Percentiles rank a stretch among this genome's conserved stretches.
Conservation (phyloP, 2,329 filamentous ascomycete species). For the Hymenoscyphus occultus region DNA sequence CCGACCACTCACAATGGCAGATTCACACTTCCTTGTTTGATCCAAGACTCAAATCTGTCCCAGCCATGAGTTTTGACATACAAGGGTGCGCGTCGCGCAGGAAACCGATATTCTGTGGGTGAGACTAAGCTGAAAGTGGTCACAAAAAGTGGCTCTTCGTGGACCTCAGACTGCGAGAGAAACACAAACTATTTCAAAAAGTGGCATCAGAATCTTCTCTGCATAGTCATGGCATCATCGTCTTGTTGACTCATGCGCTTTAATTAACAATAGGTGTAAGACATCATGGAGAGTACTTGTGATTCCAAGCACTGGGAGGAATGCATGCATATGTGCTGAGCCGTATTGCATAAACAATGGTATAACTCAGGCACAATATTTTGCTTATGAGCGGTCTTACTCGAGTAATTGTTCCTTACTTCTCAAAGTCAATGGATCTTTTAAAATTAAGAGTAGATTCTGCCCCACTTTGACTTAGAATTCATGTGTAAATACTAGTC, state of each 20-base stretch:
- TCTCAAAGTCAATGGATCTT: no score
- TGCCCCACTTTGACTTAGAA: no score
- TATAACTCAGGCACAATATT: no score
- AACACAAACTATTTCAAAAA: neutral
- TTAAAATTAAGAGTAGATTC: no score
- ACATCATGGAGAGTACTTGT: neutral
- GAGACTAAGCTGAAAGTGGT: neutral
- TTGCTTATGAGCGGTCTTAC: no score
- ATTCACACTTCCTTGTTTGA: neutral
- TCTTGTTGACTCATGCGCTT: neutral
- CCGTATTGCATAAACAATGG: no score
- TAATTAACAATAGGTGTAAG: neutral
- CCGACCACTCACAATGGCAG: neutral
- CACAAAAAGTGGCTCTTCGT: neutral
- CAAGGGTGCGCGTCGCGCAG: neutral
- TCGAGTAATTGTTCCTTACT: no score
- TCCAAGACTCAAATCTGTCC: neutral
- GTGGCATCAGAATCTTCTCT: neutral
- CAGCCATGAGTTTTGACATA: neutral
- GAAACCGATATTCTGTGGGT: neutral
- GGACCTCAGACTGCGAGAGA: neutral
- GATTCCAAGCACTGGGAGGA: neutral
- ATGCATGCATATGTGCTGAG: no score
- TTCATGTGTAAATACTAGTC: no score
- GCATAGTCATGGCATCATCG: slow-evolving; percentile 2